A percentile compares a stretch with the other conserved stretches of the same genome.
These are phyloP conservation scores for Cladophialophora chaetospira DNA, from an alignment of 2,329 filamentous ascomycete species.

Conservation along the genomic window DNA sequence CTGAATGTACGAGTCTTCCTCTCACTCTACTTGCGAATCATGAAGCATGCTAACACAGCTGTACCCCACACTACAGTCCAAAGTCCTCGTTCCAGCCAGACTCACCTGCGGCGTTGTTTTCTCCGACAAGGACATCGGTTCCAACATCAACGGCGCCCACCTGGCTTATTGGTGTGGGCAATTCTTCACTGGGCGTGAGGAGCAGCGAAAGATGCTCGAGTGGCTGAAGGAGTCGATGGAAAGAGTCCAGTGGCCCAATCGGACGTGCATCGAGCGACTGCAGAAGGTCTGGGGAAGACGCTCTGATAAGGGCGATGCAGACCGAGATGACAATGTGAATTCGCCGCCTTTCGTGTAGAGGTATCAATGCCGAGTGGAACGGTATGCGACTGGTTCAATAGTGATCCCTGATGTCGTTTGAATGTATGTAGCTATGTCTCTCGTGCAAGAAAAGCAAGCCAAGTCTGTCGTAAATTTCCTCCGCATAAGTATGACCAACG, in stretches of 20 bases:
- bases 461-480: no score
- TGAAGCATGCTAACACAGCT: not conserved
- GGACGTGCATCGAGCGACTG: constrained; percentile 4
- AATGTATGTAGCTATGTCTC: no score
- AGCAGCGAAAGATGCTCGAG: constrained; percentile 1
- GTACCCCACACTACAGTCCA: not conserved
- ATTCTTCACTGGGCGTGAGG: constrained; percentile 7
- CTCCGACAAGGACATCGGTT: not conserved
- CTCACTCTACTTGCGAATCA: not conserved
- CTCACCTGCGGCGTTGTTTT: not conserved
- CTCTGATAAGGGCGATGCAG: no score
- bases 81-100: not conserved
- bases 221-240: not conserved
- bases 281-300: constrained; percentile 8
- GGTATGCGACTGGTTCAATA: no score
- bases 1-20: not conserved
- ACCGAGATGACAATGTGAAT: no score
- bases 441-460: no score
- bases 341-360: no score
- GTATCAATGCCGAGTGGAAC: no score
- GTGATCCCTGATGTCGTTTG: no score
- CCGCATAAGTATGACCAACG: no score
- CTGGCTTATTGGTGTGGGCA: constrained; percentile 9
- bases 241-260: constrained; percentile 7
- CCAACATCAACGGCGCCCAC: constrained; percentile 10